These are phyloP conservation scores for Astrothelium subdiscretum DNA, from an alignment of 495 filamentous ascomycete genomes.

Conservation along the genomic window DNA sequence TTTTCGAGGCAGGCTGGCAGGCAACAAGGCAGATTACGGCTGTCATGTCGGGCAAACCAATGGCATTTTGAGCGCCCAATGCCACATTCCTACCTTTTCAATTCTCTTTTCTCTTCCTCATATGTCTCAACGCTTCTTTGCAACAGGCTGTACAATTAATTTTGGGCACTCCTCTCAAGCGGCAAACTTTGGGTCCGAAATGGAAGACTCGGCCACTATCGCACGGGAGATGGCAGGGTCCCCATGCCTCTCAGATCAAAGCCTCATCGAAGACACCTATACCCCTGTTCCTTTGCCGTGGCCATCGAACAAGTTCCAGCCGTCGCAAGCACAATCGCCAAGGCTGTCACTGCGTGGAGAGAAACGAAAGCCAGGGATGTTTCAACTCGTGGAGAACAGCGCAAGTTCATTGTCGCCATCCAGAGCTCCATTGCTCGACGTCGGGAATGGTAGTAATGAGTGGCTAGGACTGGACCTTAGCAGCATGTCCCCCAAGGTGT, in stretches of 20 bases:
- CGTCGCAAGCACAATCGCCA: background rate
- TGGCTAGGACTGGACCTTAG: background rate
- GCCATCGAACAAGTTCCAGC: background rate
- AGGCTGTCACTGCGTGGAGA: background rate
- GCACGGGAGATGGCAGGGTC: background rate
- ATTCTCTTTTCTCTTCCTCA: background rate
- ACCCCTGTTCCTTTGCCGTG: background rate
- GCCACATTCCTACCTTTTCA: background rate
- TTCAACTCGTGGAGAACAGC: background rate
- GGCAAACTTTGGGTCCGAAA: too few species aligned
- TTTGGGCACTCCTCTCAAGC: too few species aligned
- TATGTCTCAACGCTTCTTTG: too few species aligned
- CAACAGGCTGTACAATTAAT: too few species aligned
- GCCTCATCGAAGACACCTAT: background rate
- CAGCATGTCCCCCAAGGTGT: background rate
- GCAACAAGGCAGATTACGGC: background rate
- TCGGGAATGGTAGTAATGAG: background rate
- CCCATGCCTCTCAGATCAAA: background rate
- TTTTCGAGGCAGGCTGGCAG: too few species aligned
- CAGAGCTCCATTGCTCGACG: background rate
- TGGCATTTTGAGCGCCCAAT: background rate
- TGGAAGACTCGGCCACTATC: too few species aligned
- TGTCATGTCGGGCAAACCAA: background rate
- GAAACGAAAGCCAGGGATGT: background rate
- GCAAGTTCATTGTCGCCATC: background rate